Evolutionary conservation across 371 early-diverging fungal genomes (phyloP).

Genomic region (Gilbertella persicaria): DNA sequence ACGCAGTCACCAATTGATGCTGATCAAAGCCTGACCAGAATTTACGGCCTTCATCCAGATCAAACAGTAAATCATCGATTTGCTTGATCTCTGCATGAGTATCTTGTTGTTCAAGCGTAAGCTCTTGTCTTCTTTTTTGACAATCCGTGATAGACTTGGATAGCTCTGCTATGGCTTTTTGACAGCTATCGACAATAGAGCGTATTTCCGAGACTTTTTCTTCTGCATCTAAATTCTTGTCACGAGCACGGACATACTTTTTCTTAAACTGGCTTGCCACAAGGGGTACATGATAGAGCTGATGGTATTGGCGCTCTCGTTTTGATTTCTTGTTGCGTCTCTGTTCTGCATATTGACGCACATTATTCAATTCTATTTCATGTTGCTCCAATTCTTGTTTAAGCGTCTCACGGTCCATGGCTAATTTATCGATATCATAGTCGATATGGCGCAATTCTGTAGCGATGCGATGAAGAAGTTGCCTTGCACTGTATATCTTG

Average conservation of each 20-base stretch:
- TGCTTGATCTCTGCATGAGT: conserved; percentile 1
- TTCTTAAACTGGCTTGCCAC: conserved; percentile 28
- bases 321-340: conserved; percentile 32
- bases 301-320: conserved; percentile 33
- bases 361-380: conserved; percentile 18
- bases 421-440: conserved; percentile 10
- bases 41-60: conserved; percentile 17
- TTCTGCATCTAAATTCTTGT: conserved; percentile 34
- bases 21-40: conserved; percentile 25
- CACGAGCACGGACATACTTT: conserved; percentile 37
- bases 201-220: conserved; percentile 29
- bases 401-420: conserved; percentile 2
- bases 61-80: conserved; percentile 4
- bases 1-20: conserved; percentile 9
- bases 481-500: conserved; percentile 10
- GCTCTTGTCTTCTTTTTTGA: conserved; percentile 14
- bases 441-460: conserved; percentile 14
- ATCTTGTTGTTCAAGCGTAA: conserved; percentile 9
- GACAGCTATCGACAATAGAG: conserved; percentile 18
- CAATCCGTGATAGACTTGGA: conserved; percentile 12
- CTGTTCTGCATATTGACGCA: conserved; percentile 30
- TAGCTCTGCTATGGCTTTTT: conserved; percentile 16
- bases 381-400: conserved; percentile 14
- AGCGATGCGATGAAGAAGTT: conserved; percentile 9
- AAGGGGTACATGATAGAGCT: conserved; percentile 30